Base-by-base conservation (phyloP, 257 asterid species). In the Asclepias syriaca region DNA sequence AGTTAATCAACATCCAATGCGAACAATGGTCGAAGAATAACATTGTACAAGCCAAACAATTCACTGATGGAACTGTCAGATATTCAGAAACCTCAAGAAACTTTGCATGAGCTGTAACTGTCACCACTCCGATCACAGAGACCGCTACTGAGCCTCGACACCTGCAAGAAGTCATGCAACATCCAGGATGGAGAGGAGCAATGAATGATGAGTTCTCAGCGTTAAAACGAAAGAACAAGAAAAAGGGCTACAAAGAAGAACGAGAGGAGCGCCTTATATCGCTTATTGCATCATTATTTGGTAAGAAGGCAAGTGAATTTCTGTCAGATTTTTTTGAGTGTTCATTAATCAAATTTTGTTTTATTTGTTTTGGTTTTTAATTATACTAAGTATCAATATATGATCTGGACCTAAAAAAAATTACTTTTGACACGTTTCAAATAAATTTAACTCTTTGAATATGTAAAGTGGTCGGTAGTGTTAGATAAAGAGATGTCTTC, bases 201-300 rank as follows among this genome's bases (percentile, higher is more conserved):
- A 95, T n/a, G n/a, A n/a, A n/a, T n/a, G n/a, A n/a, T n/a, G n/a
- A n/a, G n/a, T n/a, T n/a, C n/a, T n/a, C n/a, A n/a, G n/a, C n/a
- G n/a, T n/a, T n/a, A n/a, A n/a, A n/a, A n/a, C n/a, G n/a, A 89
- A 95, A 92, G 86, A 88, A 90, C 87, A 94, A 88, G 93, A 91
- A 83, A 74, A 87, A 75, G 73, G 79, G 87, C 67, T 80, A 61
- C 45, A 87, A 85, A 74, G 99, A 95, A 85, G 99, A 95, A 82
- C 61, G 86, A 56, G 98, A 95, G 81, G 99, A 95, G 80, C 98
- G 97, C 57, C 97, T 95, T 72, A 80, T 95, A 68, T 95, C 98
- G 3, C 79, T 95, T 24, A 81, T 95, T 81, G 96, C 98, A 63
- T 95, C 99, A 61, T 84, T 95, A 77, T 87, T 95, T 84, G 98